Base-by-base conservation (phyloP, 495 filamentous ascomycete species). In the Penicillium fimorum region DNA sequence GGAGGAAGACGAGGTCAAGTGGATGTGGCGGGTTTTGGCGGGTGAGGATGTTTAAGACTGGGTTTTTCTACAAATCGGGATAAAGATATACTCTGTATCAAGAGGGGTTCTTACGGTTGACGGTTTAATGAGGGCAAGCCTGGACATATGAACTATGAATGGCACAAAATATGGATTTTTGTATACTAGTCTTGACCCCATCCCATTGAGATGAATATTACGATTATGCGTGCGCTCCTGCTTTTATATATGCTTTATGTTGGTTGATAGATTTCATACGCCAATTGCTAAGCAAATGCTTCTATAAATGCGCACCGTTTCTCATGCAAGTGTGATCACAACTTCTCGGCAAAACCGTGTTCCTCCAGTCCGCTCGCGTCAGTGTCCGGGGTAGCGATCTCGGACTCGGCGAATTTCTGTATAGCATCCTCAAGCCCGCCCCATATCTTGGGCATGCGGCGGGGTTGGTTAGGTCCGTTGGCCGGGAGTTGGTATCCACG, bases 401-500 rank as follows among this genome's bases (percentile, higher is more conserved):
- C 69, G 17, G 77, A 79, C 22, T 85, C 82, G 30, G 73, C 70
- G n/a, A 77, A 65, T 45, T 77, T 76, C 62, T 81, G 71, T 35
- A 72, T 69, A 4, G 67, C 70, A 56, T 81, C 77, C 53, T 84
- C 75, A 9, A 87, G 69, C 46, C 72, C 70, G 5, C 74, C 80
- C 73, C 86, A 96, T 0, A 83, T 81, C 6, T 82, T 77, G 9
- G 80, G 77, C 64, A 93, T 92, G 61, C 85, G 87, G 70, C 80
- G 87, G 22, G 74, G 68, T 55, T 87, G 84, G 11, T 80, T 77
- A n/a, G 76, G 70, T n/a, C 84, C 77, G 20, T 84, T 80, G 47
- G 84, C 79, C 65, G 88, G 89, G 57, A 86, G 87, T 62, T 96
- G 89, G 60, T 97, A 95, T 22, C 93, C 93, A 61, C 93, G 82